A percentile compares a stretch with the other conserved stretches of the same genome.
Conservation (phyloP, 1,284 basidiomycete genomes). For the Sporisorium graminicola region DNA sequence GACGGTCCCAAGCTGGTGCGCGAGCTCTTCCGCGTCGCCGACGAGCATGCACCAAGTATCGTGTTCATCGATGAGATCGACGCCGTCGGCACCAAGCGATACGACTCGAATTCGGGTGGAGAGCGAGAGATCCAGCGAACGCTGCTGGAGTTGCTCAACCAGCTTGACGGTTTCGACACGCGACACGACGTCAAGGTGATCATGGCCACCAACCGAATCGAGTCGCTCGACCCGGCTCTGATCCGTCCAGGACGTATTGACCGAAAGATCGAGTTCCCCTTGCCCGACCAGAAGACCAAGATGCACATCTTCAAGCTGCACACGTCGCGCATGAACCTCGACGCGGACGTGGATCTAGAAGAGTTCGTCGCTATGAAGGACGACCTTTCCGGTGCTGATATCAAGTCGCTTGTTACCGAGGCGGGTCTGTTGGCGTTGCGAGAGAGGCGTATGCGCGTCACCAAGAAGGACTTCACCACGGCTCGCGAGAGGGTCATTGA, state of each 20-base stretch:
- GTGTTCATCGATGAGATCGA: conserved; percentile 73
- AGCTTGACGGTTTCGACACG: conserved; percentile 99
- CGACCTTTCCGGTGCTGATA: conserved; percentile 95
- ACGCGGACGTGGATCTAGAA: conserved; percentile 92
- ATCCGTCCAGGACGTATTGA: conserved; percentile 99
- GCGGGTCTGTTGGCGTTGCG: conserved; percentile 93
- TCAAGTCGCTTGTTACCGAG: conserved; percentile 82
- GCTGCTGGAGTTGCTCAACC: conserved; percentile 73
- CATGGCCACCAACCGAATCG: conserved; percentile 89
- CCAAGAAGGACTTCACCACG: conserved; percentile 75
- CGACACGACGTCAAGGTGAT: conserved; percentile 96
- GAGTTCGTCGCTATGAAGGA: conserved; percentile 97
- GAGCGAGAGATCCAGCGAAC: conserved; percentile 72
- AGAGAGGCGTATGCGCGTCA: conserved; percentile 96
- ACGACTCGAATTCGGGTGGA: conserved; percentile 72
- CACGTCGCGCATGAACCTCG: conserved; percentile 93
- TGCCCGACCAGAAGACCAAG: conserved; percentile 69
- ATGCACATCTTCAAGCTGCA: conserved; percentile 96
- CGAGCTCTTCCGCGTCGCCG: conserved; percentile 72
- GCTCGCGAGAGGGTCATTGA: conserved; percentile 68
- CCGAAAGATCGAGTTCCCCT: conserved; percentile 82
- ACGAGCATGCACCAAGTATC: conserved; percentile 72
- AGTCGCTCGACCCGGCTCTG: conserved; percentile 93
- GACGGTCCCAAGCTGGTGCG: conserved; percentile 77
- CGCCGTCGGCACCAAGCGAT: conserved; percentile 72